phyloP scores from a whole-genome alignment of 768 basidiomycete species.

The Rhodotorula sphaerocarpa region DNA sequence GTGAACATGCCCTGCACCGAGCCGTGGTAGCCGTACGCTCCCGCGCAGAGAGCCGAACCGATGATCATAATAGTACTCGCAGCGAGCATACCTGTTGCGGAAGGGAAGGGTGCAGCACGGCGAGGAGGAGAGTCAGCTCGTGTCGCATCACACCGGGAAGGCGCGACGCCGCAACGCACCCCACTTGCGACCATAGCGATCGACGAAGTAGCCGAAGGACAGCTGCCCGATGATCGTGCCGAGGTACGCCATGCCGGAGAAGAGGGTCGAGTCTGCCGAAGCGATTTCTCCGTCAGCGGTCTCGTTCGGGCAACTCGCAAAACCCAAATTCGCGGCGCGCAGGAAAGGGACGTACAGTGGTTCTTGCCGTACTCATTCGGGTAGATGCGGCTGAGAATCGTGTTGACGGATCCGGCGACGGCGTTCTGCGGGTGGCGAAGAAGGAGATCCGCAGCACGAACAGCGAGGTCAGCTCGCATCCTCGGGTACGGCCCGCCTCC shows the following conservation, averaged over 20 bases:
- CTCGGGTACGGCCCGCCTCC: background rate
- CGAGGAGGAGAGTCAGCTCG: background rate
- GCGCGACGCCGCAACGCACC: slow-evolving; percentile 40
- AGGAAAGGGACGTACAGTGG: slow-evolving; percentile 15
- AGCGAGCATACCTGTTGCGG: slow-evolving; percentile 58
- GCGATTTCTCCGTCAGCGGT: too few relatives aligned
- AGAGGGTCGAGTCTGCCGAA: slow-evolving; percentile 49
- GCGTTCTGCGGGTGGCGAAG: slow-evolving; percentile 4
- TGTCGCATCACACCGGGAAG: background rate
- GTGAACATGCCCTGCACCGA: slow-evolving; percentile 62
- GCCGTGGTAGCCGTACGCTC: slow-evolving; percentile 68
- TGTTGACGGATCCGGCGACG: slow-evolving; percentile 17
- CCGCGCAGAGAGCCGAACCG: slow-evolving; percentile 49
- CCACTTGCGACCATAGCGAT: slow-evolving; percentile 52
- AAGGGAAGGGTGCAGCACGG: background rate
- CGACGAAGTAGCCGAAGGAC: slow-evolving; percentile 49
- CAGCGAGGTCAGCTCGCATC: background rate
- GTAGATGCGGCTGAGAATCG: slow-evolving; percentile 61
- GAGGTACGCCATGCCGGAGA: slow-evolving; percentile 64
- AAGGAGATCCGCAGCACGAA: too few relatives aligned
- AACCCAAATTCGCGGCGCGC: too few relatives aligned
- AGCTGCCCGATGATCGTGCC: slow-evolving; percentile 84
- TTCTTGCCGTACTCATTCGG: slow-evolving; percentile 46
- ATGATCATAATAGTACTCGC: slow-evolving; percentile 17
- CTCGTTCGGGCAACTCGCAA: too few relatives aligned